A percentile compares a stretch with the other conserved stretches of the same genome.
Evolutionary conservation across 2,329 filamentous ascomycete genomes (phyloP).

Genomic region (Colletotrichum karsti): DNA sequence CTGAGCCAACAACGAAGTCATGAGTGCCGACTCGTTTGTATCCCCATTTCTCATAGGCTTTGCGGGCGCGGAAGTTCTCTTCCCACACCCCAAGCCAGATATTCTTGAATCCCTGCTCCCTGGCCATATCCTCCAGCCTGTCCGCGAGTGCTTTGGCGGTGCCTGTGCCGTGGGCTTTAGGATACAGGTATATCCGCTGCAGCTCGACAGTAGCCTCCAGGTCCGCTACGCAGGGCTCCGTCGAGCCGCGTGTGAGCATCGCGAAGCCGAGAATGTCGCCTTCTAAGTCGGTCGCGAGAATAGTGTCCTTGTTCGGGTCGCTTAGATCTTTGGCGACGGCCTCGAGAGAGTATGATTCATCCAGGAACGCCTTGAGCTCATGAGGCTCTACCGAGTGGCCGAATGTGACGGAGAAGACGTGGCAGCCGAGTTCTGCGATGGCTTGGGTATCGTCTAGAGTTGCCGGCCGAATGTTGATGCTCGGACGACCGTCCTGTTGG

Average conservation of each 20-base stretch:
- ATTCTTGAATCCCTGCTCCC: constrained; percentile 43
- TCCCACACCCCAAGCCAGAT: constrained; percentile 60
- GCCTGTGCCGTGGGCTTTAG: constrained; percentile 44
- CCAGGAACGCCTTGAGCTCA: constrained; percentile 47
- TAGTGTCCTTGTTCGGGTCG: constrained; percentile 35
- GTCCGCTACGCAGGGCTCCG: constrained; percentile 46
- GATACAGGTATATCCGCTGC: constrained; percentile 51
- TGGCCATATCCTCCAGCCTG: constrained; percentile 41
- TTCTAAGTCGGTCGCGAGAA: constrained; percentile 32
- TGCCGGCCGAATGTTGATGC: not conserved
- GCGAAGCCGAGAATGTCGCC: constrained; percentile 47
- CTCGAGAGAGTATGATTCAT: constrained; percentile 44
- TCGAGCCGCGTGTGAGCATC: constrained; percentile 44
- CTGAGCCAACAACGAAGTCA: constrained; percentile 49
- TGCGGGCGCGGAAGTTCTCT: constrained; percentile 48
- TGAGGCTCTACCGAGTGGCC: constrained; percentile 47
- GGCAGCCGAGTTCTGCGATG: constrained; percentile 43
- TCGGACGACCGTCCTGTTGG: not conserved
- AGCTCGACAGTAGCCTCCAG: constrained; percentile 45
- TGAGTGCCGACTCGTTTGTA: constrained; percentile 49
- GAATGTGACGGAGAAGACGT: constrained; percentile 49
- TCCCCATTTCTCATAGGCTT: constrained; percentile 49
- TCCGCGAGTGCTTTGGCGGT: constrained; percentile 44
- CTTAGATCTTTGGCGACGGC: constrained; percentile 37
- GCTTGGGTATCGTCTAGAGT: constrained; percentile 33